Conservation (phyloP, 805 yeast genomes). For the Kuraishia hungarica region DNA sequence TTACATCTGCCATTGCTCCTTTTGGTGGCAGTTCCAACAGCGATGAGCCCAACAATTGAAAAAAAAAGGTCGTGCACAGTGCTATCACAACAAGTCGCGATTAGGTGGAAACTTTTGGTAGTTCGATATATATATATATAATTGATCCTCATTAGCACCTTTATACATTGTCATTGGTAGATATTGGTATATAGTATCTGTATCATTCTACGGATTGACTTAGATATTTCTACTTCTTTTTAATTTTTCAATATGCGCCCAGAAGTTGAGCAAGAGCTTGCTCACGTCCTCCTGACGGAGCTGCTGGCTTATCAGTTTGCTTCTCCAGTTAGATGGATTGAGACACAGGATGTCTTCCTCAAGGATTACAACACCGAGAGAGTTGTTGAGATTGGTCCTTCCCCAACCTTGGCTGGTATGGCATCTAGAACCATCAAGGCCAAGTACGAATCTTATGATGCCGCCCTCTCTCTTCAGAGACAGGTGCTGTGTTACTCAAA, state of each 20-base stretch:
- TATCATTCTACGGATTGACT: neutral
- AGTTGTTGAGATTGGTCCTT: slow-evolving; percentile 97
- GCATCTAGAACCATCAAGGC: slow-evolving; percentile 93
- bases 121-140: too few relatives aligned
- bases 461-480: slow-evolving; percentile 89
- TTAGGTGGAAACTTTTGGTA: neutral
- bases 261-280: slow-evolving; percentile 95
- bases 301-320: slow-evolving; percentile 98
- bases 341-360: slow-evolving; percentile 96
- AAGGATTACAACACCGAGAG: slow-evolving; percentile 93
- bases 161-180: neutral
- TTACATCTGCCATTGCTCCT: neutral
- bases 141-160: too few relatives aligned
- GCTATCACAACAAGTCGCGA: neutral
- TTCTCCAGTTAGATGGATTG: slow-evolving; percentile 99
- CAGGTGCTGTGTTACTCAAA: slow-evolving; percentile 93
- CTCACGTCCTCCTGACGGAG: slow-evolving; percentile 91
- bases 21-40: neutral
- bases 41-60: neutral
- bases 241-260: slow-evolving; percentile 52
- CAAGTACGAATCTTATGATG: slow-evolving; percentile 96
- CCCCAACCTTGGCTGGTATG: slow-evolving; percentile 98
- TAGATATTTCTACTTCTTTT: neutral
- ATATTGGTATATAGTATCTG: neutral
- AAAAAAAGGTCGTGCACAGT: slow-evolving; percentile 1